Conservation (phyloP, 2,329 filamentous ascomycete species). For the Lanzia echinophila region DNA sequence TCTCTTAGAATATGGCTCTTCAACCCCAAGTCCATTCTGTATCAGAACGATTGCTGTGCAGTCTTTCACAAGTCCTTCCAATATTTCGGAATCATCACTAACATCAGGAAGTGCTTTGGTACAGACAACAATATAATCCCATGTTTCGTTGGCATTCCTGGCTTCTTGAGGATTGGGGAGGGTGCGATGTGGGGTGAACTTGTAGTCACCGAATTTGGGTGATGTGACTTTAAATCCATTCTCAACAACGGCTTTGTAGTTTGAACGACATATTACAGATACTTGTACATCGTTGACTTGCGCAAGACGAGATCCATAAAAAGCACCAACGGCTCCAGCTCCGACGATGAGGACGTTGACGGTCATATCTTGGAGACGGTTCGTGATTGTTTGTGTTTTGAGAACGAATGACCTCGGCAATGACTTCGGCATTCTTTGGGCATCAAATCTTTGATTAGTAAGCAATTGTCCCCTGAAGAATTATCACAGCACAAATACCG, state of each 20-base stretch:
- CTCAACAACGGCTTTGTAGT: constrained; percentile 56
- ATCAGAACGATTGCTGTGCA: constrained; percentile 26
- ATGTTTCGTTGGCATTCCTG: constrained; percentile 30
- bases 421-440: neutral
- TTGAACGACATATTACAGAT: constrained; percentile 67
- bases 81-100: constrained; percentile 25
- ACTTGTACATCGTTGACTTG: constrained; percentile 48
- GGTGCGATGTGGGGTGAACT: constrained; percentile 54
- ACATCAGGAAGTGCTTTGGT: constrained; percentile 30
- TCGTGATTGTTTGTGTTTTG: too few relatives aligned
- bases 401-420: too few relatives aligned
- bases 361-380: constrained; percentile 18
- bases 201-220: constrained; percentile 60
- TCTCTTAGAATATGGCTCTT: constrained; percentile 52
- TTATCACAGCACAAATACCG: too few relatives aligned
- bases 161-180: constrained; percentile 50
- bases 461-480: too few relatives aligned
- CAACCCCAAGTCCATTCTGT: constrained; percentile 30
- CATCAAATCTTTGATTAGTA: too few relatives aligned
- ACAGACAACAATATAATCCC: constrained; percentile 34
- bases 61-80: constrained; percentile 23
- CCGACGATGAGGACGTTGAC: constrained; percentile 54
- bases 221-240: constrained; percentile 60
- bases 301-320: constrained; percentile 64
- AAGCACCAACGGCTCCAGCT: constrained; percentile 65